Evolutionary conservation across 2,329 filamentous ascomycete species (phyloP).

Genomic region (Clonostachys rosea): DNA sequence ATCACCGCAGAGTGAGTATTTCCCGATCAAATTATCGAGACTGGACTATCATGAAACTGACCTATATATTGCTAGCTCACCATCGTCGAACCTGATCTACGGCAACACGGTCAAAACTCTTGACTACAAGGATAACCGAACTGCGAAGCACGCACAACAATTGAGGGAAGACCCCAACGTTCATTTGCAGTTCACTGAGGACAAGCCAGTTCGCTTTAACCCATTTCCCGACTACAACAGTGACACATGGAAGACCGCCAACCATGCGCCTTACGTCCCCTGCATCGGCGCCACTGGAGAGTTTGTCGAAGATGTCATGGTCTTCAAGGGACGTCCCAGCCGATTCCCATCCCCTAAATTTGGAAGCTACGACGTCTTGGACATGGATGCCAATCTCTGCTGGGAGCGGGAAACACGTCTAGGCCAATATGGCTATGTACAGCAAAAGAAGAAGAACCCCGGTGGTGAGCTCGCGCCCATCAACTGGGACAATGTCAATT

Average conservation of each 20-base stretch:
- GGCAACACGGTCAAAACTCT: slow-evolving; percentile 49
- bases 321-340: slow-evolving; percentile 57
- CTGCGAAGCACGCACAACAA: slow-evolving; percentile 18
- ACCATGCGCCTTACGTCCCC: slow-evolving; percentile 53
- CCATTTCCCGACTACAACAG: slow-evolving; percentile 71
- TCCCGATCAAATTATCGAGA: neutral
- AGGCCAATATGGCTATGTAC: slow-evolving; percentile 57
- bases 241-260: slow-evolving; percentile 49
- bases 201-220: slow-evolving; percentile 54
- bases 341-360: slow-evolving; percentile 57
- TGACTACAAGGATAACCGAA: slow-evolving; percentile 29
- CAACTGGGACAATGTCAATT: slow-evolving; percentile 62
- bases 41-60: neutral
- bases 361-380: slow-evolving; percentile 57
- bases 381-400: slow-evolving; percentile 59
- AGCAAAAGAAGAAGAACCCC: slow-evolving; percentile 37
- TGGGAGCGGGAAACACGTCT: slow-evolving; percentile 67
- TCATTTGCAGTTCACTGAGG: slow-evolving; percentile 31
- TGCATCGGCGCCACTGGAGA: slow-evolving; percentile 63
- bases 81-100: slow-evolving; percentile 47
- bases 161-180: slow-evolving; percentile 25
- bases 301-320: slow-evolving; percentile 55
- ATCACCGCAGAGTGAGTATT: slow-evolving; percentile 31
- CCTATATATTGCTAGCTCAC: slow-evolving; percentile 21
- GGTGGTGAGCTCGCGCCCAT: slow-evolving; percentile 27